Evolutionary conservation across 805 yeast species (phyloP).

Genomic region (Ogataea naganishii): DNA sequence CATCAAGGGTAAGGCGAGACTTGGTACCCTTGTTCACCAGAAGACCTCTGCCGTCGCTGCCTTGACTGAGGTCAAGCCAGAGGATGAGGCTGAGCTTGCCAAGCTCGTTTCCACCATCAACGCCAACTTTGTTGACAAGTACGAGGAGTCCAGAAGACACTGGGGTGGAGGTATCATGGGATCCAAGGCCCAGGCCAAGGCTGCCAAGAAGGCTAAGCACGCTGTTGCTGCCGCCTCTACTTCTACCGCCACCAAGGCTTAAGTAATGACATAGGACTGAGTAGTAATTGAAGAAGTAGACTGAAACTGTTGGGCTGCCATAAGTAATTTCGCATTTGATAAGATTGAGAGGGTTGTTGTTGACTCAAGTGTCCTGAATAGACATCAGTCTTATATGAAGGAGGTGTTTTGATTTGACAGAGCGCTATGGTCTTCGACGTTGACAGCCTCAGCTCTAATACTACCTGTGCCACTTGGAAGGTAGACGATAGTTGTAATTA

Average conservation of each 20-base stretch:
- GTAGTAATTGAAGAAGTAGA: too few species aligned
- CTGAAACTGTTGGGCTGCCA: too few species aligned
- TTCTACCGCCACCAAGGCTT: constrained; percentile 5
- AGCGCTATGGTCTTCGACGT: too few species aligned
- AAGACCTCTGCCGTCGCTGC: constrained; percentile 96
- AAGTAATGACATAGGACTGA: too few species aligned
- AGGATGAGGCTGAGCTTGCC: constrained; percentile 89
- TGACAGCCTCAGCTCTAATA: too few species aligned
- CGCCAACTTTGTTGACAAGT: constrained; percentile 84
- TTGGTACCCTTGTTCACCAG: constrained; percentile 92
- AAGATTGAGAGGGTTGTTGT: too few species aligned
- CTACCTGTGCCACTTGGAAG: too few species aligned
- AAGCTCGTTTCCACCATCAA: constrained; percentile 84
- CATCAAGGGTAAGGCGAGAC: constrained; percentile 95
- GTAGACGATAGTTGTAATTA: too few species aligned
- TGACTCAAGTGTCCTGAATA: too few species aligned
- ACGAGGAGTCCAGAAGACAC: constrained; percentile 92
- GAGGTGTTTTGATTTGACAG: too few species aligned
- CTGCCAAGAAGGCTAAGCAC: constrained; percentile 60
- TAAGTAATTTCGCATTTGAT: too few species aligned
- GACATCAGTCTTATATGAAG: too few species aligned
- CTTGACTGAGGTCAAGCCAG: constrained; percentile 84
- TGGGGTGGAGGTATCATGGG: constrained; percentile 99
- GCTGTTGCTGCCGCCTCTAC: constrained; percentile 25
- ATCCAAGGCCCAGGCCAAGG: constrained; percentile 80